Base-by-base conservation (phyloP, 768 basidiomycete species). In the Podaxis carcinomalis region DNA sequence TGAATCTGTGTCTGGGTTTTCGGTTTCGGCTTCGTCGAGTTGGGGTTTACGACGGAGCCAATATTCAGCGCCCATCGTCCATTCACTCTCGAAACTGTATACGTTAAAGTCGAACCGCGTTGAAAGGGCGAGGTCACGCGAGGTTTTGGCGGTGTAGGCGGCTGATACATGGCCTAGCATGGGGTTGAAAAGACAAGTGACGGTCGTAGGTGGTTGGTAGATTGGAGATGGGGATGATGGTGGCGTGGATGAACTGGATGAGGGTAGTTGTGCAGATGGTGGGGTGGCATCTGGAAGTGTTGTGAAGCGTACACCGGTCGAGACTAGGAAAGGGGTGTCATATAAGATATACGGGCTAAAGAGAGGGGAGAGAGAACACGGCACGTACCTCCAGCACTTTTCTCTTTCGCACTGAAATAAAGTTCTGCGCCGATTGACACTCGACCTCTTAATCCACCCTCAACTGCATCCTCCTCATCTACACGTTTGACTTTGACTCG, bases 31-130 rank as follows among this genome's bases (percentile, higher is more conserved):
- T 13, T 69, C 63, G 3, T 71, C 66, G 3, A 62, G 62, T 10
- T 66, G 66, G 5, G 73, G 75, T 55, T 73, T 67, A 23, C 86
- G 83, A 21, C 93, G 83, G 70, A 94, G 82, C 94, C 93, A 97
- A 93, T 93, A 97, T 72, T 98, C 95, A 1, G 91, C 89, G 2
- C 96, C 96, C 77, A 98, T 84, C 9, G 92, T 89, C 89, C 95
- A 90, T 71, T 98, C 95, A 72, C 93, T 95, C 66, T 96, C 93
- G 72, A 94, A 98, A 73, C 92, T 95, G 71, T 98, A 97, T 27
- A 95, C 84, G 68, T 98, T 98, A 75, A 98, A 94, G 70, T 98
- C 94, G 69, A 95, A 98, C 21, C 93, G 86, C 0, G 93, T 90
- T 53, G 92, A 92, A 19, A 98, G 71, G 0, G 93, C 86, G 44